Percentiles rank a stretch among this genome's conserved stretches.
Evolutionary conservation across 139 green algal species (phyloP).

Genomic region (Closterium sp.): DNA sequence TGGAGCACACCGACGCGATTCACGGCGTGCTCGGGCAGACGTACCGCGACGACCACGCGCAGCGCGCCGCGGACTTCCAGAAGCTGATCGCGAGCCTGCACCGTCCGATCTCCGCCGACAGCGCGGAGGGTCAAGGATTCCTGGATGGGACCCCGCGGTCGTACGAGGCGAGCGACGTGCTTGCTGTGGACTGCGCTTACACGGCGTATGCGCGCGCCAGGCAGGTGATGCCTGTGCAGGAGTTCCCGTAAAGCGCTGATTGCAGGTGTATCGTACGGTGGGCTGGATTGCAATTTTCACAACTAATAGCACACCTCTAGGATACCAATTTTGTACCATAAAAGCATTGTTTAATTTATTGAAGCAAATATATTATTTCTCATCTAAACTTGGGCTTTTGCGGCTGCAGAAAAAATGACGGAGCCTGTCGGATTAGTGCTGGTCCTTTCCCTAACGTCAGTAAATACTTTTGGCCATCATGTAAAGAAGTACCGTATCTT

Average conservation of each 20-base stretch:
- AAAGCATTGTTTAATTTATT: too few species aligned
- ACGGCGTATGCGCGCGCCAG: not conserved
- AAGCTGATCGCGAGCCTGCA: not conserved
- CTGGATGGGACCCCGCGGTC: slow-evolving; percentile 13
- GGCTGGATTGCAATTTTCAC: too few species aligned
- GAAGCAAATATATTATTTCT: too few species aligned
- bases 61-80: not conserved
- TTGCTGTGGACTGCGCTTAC: slow-evolving; percentile 6
- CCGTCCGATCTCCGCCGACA: not conserved
- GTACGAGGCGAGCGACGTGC: slow-evolving; percentile 6
- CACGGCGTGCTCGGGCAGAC: slow-evolving; percentile 36
- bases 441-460: too few species aligned
- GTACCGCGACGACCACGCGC: not conserved
- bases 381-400: too few species aligned
- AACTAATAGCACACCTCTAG: too few species aligned
- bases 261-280: not conserved
- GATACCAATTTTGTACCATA: too few species aligned
- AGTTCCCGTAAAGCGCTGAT: not conserved
- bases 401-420: too few species aligned
- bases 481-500: too few species aligned
- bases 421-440: too few species aligned
- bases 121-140: slow-evolving; percentile 10
- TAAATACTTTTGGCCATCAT: too few species aligned
- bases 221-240: not conserved
- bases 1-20: not conserved